Base-by-base conservation (phyloP, 176 grass and related monocot genomes). In the Otatea glauca region DNA sequence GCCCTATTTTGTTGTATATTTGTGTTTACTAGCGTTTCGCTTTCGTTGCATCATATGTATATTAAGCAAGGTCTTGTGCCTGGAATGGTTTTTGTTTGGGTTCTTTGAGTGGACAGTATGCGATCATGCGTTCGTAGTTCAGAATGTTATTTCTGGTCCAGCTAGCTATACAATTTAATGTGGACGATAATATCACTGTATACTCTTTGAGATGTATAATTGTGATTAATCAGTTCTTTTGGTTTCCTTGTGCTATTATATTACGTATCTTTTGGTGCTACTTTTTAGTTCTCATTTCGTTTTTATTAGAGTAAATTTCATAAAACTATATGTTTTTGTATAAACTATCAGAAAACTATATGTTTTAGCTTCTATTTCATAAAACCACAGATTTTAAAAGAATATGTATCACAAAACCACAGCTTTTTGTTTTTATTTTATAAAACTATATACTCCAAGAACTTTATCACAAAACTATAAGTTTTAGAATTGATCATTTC, bases 1-100 rank as follows among this genome's bases (percentile, higher is more conserved):
- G 71, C 77, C 18, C 43, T 42, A 63, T 58, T 70, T 78, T 74
- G 64, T 69, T 86, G 89, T 91, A 87, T 87, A 91, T 89, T 80
- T 80, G 35, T 81, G 53, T 70, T 21, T 80, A 14, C 5, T 35
- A 51, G 50, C 20, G 49, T 76, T 72, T 21, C 65, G 62, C 74
- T 34, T 60, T 69, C 7, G 14, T 81, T 68, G 43, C 29, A 29
- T 80, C 74, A 51, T 47, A 27, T 86, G 89, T 91, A 87, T 84
- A 84, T 77, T 69, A 38, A 50, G 25, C 65, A 48, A 59, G n/a
- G 41, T 61, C 37, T 54, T 17, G 20, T 55, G 63, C 73, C 63
- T n/a, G 6, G 73, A 54, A 68, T 66, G 61, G 47, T 67, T 84
- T 56, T 87, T 69, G 32, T 78, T 86, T 74, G 23, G 67, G 32